These are phyloP conservation scores for Annulohypoxylon nitens DNA, from an alignment of 495 filamentous ascomycete species.

Conservation along the genomic window DNA sequence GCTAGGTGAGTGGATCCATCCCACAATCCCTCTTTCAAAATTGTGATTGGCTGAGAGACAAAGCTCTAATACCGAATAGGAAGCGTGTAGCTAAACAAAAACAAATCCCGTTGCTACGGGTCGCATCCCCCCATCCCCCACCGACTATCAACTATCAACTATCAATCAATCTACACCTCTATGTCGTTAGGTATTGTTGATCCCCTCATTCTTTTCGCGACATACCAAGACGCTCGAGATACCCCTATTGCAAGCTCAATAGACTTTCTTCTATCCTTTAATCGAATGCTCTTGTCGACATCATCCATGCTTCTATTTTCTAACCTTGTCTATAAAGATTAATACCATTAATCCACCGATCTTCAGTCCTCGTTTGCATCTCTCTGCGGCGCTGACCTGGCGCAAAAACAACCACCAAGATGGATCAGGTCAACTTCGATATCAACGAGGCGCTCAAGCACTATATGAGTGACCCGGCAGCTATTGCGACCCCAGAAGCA, in stretches of 20 bases:
- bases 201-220: slow-evolving; percentile 16
- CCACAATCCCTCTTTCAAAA: slow-evolving; percentile 6
- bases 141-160: slow-evolving; percentile 16
- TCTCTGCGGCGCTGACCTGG: slow-evolving; percentile 27
- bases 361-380: slow-evolving; percentile 16
- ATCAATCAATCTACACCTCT: neutral
- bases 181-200: slow-evolving; percentile 1
- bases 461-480: slow-evolving; percentile 91
- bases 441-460: slow-evolving; percentile 95
- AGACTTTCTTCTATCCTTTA: slow-evolving; percentile 9
- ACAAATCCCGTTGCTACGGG: slow-evolving; percentile 57
- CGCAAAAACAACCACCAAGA: slow-evolving; percentile 58
- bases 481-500: slow-evolving; percentile 87
- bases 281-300: slow-evolving; percentile 23
- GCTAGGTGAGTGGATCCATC: neutral
- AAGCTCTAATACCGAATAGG: slow-evolving; percentile 17
- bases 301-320: slow-evolving; percentile 12
- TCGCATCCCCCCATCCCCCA: neutral
- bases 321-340: slow-evolving; percentile 3
- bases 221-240: slow-evolving; percentile 19
- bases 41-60: slow-evolving; percentile 26
- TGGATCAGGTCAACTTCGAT: slow-evolving; percentile 88
- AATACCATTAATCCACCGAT: slow-evolving; percentile 3
- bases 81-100: slow-evolving; percentile 53
- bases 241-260: slow-evolving; percentile 29